Evolutionary conservation across 768 basidiomycete genomes (phyloP), one percentile per base, ranked within the genome.

Genomic region (Strobilomyces echinocephalus): DNA sequence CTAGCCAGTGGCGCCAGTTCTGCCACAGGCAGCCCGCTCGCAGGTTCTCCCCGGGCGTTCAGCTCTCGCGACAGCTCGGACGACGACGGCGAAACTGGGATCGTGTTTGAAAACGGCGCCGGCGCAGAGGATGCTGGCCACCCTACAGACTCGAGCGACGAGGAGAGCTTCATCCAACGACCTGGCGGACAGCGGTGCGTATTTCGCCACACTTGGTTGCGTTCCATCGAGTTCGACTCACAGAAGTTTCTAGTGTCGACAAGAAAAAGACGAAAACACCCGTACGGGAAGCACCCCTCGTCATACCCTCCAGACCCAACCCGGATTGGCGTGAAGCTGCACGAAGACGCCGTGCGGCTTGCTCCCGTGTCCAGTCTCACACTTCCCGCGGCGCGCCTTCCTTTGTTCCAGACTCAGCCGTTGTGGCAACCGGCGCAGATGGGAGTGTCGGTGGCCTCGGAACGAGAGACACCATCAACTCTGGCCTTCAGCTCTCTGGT

Each of bases 131-230:
- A 53, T 60, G 20, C 64, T 64, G 11, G 63, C 71, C 46, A 45
- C 58, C 42, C 38, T 4, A 20, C 69, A 7, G 77, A 79, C 50
- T 84, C 83, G 10, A 84, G 84, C 60, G 83, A 84, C 45, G 65
- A 64, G 8, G 88, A 91, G 31, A 82, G 88, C 67, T 76, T 89
- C 9, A 82, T 89, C 49, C 80, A 87, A 65, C 76, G 78, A 53
- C 83, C 87, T 55, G 83, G 87, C 35, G 82, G 82, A 58, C 82
- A 89, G 84, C 89, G 91, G 91, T 94, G 86, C 79, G 91, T 90
- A 65, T 6, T 34, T 51, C 15, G 46, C 53, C 12, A n/a, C 30
- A 16, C 0, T 16, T 33, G 36, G 0, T 36, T 36, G 6, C n/a
- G 26, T 39, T 39, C 30, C 46, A 46, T 79, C 74, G 78, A 78